These are phyloP conservation scores for Hydnum rufescens DNA, from an alignment of 768 basidiomycete species.

Conservation along the genomic window DNA sequence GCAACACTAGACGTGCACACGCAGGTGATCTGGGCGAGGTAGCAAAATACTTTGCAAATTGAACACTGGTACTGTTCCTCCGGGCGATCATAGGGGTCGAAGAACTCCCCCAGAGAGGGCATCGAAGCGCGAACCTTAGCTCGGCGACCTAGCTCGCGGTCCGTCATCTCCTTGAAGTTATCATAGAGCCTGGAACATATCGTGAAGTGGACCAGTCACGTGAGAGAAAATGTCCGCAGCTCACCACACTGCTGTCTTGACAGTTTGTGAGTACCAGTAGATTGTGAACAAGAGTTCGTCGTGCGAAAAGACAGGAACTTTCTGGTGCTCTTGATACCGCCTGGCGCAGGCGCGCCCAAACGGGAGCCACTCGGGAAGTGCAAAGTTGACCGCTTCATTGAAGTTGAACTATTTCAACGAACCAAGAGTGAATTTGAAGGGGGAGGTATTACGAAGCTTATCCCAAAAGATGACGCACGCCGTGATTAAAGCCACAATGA, in stretches of 20 bases:
- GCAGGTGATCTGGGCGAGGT: conserved; percentile 82
- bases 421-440: background rate
- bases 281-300: conserved; percentile 96
- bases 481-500: conserved; percentile 96
- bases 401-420: conserved; percentile 97
- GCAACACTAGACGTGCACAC: conserved; percentile 52
- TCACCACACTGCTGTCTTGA: conserved; percentile 85
- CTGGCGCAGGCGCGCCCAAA: conserved; percentile 74
- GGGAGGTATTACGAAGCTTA: conserved; percentile 4
- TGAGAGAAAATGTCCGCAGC: conserved; percentile 15
- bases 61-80: conserved; percentile 95
- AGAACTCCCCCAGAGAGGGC: conserved; percentile 37
- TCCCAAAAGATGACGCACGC: conserved; percentile 33
- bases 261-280: conserved; percentile 80
- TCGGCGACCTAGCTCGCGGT: conserved; percentile 58
- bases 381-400: conserved; percentile 98
- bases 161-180: conserved; percentile 72
- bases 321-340: conserved; percentile 76
- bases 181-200: conserved; percentile 47
- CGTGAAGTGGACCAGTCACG: background rate
- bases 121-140: conserved; percentile 32
- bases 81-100: conserved; percentile 60
- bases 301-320: conserved; percentile 94
- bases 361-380: conserved; percentile 84
- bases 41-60: conserved; percentile 85